Conservation (phyloP, 176 grass and related monocot species). For the Zea luxurians region DNA sequence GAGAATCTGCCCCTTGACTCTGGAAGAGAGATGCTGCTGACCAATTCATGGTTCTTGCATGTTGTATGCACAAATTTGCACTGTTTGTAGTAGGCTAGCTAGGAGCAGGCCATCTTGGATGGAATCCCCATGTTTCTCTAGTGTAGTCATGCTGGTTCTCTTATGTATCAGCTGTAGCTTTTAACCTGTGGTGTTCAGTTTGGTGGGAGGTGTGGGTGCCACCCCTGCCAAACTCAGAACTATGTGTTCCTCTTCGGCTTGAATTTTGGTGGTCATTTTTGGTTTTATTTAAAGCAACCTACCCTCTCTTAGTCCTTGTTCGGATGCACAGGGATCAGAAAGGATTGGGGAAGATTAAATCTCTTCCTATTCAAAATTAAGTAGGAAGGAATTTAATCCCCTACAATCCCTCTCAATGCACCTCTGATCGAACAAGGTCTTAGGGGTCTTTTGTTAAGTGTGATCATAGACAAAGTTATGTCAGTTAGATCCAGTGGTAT, state of each 20-base stretch:
- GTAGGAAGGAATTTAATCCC: too few species aligned
- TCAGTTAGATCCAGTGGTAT: constrained; percentile 12
- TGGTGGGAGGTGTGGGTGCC: neutral
- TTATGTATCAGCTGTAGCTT: neutral
- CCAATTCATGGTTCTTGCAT: neutral
- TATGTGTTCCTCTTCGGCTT: too few species aligned
- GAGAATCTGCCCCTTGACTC: neutral
- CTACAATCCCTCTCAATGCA: too few species aligned
- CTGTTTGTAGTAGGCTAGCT: constrained; percentile 16
- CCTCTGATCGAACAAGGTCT: too few species aligned
- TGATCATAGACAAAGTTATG: constrained; percentile 1
- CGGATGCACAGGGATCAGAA: too few species aligned
- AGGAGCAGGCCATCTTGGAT: constrained; percentile 21
- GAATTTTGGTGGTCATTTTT: neutral
- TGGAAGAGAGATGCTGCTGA: neutral
- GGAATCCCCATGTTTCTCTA: constrained; percentile 10
- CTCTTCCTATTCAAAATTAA: too few species aligned
- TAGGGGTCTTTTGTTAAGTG: neutral
- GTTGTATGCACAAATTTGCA: constrained; percentile 2
- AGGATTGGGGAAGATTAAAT: too few species aligned
- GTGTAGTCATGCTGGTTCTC: constrained; percentile 7
- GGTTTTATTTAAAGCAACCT: neutral
- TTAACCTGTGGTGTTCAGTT: neutral
- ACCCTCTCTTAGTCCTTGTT: neutral
- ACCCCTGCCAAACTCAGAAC: neutral